Base-by-base conservation (phyloP, 2,329 filamentous ascomycete species). In the Epichloe aotearoae region DNA sequence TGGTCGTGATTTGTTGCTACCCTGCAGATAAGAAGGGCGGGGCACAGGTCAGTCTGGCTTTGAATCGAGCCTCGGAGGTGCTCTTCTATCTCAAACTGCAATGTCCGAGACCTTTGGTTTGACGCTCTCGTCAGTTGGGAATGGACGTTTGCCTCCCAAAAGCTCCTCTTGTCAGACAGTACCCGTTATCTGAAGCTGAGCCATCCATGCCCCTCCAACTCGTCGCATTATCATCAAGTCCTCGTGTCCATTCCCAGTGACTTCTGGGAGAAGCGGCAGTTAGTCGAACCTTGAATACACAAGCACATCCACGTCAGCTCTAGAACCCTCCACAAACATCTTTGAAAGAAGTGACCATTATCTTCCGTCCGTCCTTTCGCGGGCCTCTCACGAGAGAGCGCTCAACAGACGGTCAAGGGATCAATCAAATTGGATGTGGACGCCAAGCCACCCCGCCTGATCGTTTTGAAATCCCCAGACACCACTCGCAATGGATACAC, bases 401-500 rank as follows among this genome's bases (percentile, higher is more conserved):
- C 39, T 14, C 8, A 46, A 37, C 40, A 49, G 26, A 38, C 34
- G 41, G 48, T 33, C 41, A 19, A 46, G 44, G 7, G 34, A 44
- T 43, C 23, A 34, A 43, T 44, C 8, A 37, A 17, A 10, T 20
- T 30, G 26, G 42, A 30, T 15, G 23, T 46, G 1, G 44, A 8
- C 20, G 8, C 14, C 46, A 34, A 23, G 11, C 40, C 17, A 30
- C 8, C 19, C 26, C 19, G 26, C 39, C n/a, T 37, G 15, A 15
- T 5, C 10, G 8, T 19, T n/a, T 30, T 5, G 20, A 30, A 15
- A 34, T 20, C 15, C 14, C n/a, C 30, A 6, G 11, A 20, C 40
- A 14, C 17, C 19, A 20, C 40, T 26, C 14, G 36, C n/a, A 11
- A 82, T 82, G 79, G 79, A 82, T 64, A 82, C 79, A 53, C 64